phyloP scores from a whole-genome alignment of 2,329 filamentous ascomycete genomes.

The Penicillium sp. region DNA sequence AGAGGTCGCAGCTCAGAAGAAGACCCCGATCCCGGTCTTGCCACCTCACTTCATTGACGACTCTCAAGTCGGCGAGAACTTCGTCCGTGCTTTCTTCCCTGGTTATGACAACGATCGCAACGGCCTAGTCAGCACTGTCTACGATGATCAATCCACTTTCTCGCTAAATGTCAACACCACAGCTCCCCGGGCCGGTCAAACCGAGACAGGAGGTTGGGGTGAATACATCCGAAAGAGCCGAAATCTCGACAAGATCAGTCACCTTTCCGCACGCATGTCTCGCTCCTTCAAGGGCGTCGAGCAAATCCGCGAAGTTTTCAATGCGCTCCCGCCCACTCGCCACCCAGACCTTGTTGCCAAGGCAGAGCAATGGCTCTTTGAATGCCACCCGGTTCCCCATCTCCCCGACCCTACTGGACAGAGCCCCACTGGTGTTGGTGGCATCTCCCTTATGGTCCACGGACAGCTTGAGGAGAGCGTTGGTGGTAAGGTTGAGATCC shows the following conservation, averaged over 20 bases:
- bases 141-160: slow-evolving; percentile 74
- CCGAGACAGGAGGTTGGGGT: slow-evolving; percentile 59
- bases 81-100: slow-evolving; percentile 71
- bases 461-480: slow-evolving; percentile 78
- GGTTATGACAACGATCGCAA: slow-evolving; percentile 71
- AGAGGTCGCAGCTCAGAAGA: slow-evolving; percentile 61
- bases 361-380: slow-evolving; percentile 74
- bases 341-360: slow-evolving; percentile 71
- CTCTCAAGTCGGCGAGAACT: slow-evolving; percentile 70
- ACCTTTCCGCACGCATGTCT: slow-evolving; percentile 60
- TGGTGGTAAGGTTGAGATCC: slow-evolving; percentile 58
- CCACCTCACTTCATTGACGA: slow-evolving; percentile 73
- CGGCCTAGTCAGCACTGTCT: slow-evolving; percentile 64
- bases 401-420: slow-evolving; percentile 68
- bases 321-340: slow-evolving; percentile 66
- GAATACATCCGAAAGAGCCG: slow-evolving; percentile 75
- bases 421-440: slow-evolving; percentile 67
- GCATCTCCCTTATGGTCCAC: slow-evolving; percentile 75
- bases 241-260: slow-evolving; percentile 70
- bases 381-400: slow-evolving; percentile 72
- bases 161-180: slow-evolving; percentile 71
- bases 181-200: slow-evolving; percentile 53
- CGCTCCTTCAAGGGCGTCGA: slow-evolving; percentile 65
- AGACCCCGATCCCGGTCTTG: slow-evolving; percentile 60
- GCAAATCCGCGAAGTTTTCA: slow-evolving; percentile 68